Evolutionary conservation across 179 eudicot species (phyloP), one percentile per base, ranked within the genome.

Genomic region (Silene coronaria): DNA sequence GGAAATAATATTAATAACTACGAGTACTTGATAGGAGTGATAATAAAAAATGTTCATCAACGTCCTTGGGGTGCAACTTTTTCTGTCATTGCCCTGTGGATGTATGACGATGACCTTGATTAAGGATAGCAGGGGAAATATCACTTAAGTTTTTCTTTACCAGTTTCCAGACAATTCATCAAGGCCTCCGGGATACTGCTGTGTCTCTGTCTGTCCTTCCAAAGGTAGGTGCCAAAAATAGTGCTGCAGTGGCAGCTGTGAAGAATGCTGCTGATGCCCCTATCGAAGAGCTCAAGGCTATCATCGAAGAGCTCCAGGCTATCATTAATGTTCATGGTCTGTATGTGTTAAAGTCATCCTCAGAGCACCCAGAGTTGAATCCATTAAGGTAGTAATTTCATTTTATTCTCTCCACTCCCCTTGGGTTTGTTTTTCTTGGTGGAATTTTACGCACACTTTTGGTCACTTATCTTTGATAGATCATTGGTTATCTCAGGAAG

Each of bases 151-250:
- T 72, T 7, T 70, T 22, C 70, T 51, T 65, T 82, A 58, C 58
- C 91, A 95, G 99, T 80, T 80, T 85, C 57, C 89, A 84, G 78
- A 83, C 87, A 79, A 92, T 95, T 45, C 80, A 88, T 82, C 89
- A 86, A 75, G 84, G 86, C 63, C 75, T 95, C 74, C 84, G 97
- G 81, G 90, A 84, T 26, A 78, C 87, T 84, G 95, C 93, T 2
- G 82, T 91, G 73, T 83, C 88, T 63, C 76, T 86, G 74, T 74
- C 84, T 61, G n/a, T 68, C 68, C 88, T 67, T 38, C 82, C 86
- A n/a, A 89, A 86, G 78, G 82, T 82, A 48, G 82, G 75, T 67
- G 76, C 84, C 55, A 86, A 76, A 77, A 87, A 78, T 59, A 83
- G 74, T 74, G 89, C 84, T 73, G 83, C 81, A 24, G 59, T 72